Base-by-base conservation (phyloP, 352 stramenopile genomes). In the Pilasporangium apinafurcum region DNA sequence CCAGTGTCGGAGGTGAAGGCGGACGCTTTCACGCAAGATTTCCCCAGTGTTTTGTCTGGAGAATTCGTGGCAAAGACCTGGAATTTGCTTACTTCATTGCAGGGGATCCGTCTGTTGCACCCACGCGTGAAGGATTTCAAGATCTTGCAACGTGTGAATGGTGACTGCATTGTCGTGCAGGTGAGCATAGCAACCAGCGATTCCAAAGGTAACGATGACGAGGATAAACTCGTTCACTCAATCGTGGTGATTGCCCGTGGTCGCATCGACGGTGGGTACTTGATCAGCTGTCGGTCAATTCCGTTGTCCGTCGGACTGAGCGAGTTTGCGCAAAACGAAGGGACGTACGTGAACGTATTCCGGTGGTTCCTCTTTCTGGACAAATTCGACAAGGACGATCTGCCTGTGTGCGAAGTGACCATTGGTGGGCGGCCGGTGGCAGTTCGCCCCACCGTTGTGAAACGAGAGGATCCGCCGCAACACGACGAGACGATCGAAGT, bases 341-440 rank as follows among this genome's bases (percentile, higher is more conserved):
- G 62, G 31, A 64, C 69, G 48, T 73, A 77, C 49, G 65, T 82
- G 35, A 63, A 65, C 38, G 68, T 85, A 27, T 79, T 82, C 49
- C 80, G 79, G 52, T 87, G 75, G 75, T 87, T 83, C 56, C 82
- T 80, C 54, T 85, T 87, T 43, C 57, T 84, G 37, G 71, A 87
- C 31, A 47, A 28, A 0, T 29, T 25, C 1, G 36, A 35, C 28
- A 59, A 40, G 1, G n/a, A n/a, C n/a, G n/a, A n/a, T n/a, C n/a
- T n/a, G n/a, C n/a, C n/a, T n/a, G n/a, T n/a, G n/a, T 87, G 71
- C 28, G 66, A 87, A 27, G 75, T 87, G 10, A 83, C 73, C 5
- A 81, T 87, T 24, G 75, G 75, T 13, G 75, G 75, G n/a, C n/a
- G n/a, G n/a, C n/a, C n/a, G n/a, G n/a, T n/a, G n/a, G n/a, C n/a